Base-by-base conservation (phyloP, 192 early-diverging fungal genomes). In the Coemansia brasiliensis region DNA sequence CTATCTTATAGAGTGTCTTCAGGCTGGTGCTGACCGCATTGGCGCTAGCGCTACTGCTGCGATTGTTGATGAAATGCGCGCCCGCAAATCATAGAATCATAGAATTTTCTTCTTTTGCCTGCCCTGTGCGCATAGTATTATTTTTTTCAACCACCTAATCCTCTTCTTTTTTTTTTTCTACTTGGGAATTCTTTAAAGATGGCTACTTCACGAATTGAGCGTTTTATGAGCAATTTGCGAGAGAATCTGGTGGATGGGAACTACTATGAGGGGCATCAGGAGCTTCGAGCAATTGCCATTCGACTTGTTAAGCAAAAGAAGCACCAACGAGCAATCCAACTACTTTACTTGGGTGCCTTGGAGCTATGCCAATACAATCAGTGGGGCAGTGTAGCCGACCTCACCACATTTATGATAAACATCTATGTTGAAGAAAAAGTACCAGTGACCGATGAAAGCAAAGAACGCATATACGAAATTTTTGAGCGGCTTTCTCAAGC, bases 211-310 rank as follows among this genome's bases (percentile, higher is more conserved):
- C 69, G 75, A 46, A 79, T 70, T 61, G 75, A 79, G 39, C 75
- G 75, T 29, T 79, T 72, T 43, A 64, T 79, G 40, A 72, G 84
- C 53, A 87, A 84, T 43, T 74, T 85, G 39, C 84, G 86, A 9
- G 78, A 87, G 49, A 90, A 87, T 57, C 80, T 92, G 22, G 83
- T 85, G 55, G 78, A 83, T 40, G 92, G 90, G 35, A 93, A 95
- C 78, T 96, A 94, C 81, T 98, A 98, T 81, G 95, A 96, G 67
- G 92, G 93, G 2, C 94, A 98, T 67, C 95, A 98, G 69, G 95
- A 96, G 92, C 90, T 94, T 73, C 90, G 93, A 38, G 94, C 95
- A 37, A 88, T 96, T 12, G 89, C 87, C 65, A 87, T 89, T 67
- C 92, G 93, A 25, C 87, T 90, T 37, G 84, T 94, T n/a, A 95